A percentile compares a stretch with the other conserved stretches of the same genome.
These are phyloP conservation scores for Aspergillus sclerotioniger DNA, from an alignment of 495 filamentous ascomycete species.

Conservation along the genomic window DNA sequence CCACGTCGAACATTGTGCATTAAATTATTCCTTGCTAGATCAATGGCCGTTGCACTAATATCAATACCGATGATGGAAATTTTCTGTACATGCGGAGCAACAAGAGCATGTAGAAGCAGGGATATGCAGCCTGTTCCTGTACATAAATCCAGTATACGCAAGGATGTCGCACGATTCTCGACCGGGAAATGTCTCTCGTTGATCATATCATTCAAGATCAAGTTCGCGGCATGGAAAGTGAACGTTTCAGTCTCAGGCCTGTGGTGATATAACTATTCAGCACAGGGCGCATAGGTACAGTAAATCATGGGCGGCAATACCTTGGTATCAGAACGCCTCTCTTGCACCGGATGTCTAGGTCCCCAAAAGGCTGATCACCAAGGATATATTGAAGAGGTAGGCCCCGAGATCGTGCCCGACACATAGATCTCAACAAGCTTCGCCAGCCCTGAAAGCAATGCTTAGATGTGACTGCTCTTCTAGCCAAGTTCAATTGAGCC, in stretches of 20 bases:
- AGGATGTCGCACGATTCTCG: not conserved
- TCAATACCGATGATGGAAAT: slow-evolving; percentile 42
- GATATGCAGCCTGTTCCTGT: slow-evolving; percentile 90
- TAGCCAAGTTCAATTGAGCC: slow-evolving; percentile 12
- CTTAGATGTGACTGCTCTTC: not conserved
- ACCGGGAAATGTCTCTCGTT: not conserved
- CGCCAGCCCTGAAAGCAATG: slow-evolving; percentile 23
- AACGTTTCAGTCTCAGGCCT: slow-evolving; percentile 69
- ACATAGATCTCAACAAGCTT: slow-evolving; percentile 47
- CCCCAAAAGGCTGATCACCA: slow-evolving; percentile 84
- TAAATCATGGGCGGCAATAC: too few species aligned
- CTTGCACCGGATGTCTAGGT: slow-evolving; percentile 72
- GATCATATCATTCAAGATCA: slow-evolving; percentile 31
- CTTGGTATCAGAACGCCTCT: slow-evolving; percentile 83
- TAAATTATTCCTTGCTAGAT: slow-evolving; percentile 61
- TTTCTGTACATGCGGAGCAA: slow-evolving; percentile 34
- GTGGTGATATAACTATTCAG: too few species aligned
- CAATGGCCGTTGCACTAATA: slow-evolving; percentile 50
- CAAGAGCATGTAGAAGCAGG: slow-evolving; percentile 62
- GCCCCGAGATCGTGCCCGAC: slow-evolving; percentile 57
- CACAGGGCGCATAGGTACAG: too few species aligned
- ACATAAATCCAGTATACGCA: slow-evolving; percentile 80
- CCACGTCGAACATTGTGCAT: slow-evolving; percentile 44
- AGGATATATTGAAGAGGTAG: slow-evolving; percentile 87
- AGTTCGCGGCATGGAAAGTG: slow-evolving; percentile 52